Evolutionary conservation across 208 protist genomes (phyloP), one percentile per base, ranked within the genome.

Genomic region (Acanthamoeba royreba): DNA sequence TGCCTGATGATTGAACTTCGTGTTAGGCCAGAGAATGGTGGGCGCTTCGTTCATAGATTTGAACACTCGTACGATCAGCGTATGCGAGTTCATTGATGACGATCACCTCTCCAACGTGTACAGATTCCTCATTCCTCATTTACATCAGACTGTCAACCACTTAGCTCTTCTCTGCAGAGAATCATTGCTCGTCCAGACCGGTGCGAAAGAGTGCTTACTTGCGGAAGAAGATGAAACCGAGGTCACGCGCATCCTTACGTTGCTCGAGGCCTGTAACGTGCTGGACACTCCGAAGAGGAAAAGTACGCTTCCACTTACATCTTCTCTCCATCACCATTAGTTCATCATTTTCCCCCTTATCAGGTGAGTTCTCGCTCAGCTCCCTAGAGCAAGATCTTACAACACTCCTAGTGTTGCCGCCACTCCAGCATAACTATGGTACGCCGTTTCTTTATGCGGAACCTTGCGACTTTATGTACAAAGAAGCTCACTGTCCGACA

Each of bases 51-150:
- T 96, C 94, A 94, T 77, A 55, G 97, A 98, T 63, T 35, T 95
- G 0, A 96, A 92, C n/a, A 69, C 77, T 0, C 94, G 87, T 25
- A 87, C 83, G 1, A 33, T 98, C 15, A 74, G 94, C 47, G 83
- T 97, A 0, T 90, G 74, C 49, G 92, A 98, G 49, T 97, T 98
- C 87, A 13, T 88, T 4, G 97, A 98, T 77, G 96, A 97, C 74
- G 97, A 97, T 11, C 95, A 97, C 33, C 72, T 98, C 3, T 94
- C 91, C 22, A 97, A 96, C 85, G 66, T 98, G 33, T 94, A 97
- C 28, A 72, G n/a, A n/a, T 94, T 92, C 63, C 55, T 95, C 19
- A 86, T 28, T 28, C 31, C 47, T 81, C n/a, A 58, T 58, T 38
- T 33, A 69, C 43, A 31, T 53, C 38, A 17, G 0, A 90, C 33